These are phyloP conservation scores for Phanerodontia chrysosporium DNA, from an alignment of 768 basidiomycete species.

Conservation along the genomic window DNA sequence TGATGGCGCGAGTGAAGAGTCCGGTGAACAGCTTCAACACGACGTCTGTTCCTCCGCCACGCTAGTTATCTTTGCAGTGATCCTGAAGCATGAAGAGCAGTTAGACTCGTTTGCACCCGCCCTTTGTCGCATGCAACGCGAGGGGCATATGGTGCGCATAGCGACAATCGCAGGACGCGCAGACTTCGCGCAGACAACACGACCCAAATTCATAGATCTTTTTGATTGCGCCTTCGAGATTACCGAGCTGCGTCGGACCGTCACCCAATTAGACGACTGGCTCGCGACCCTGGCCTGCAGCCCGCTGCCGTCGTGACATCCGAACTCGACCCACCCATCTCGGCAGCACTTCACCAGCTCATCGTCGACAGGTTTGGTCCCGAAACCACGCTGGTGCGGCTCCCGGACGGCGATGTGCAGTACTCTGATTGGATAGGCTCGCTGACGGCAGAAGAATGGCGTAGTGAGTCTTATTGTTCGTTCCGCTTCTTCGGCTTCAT, in stretches of 20 bases:
- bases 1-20: not conserved
- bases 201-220: not conserved
- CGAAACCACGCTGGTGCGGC: slow-evolving; percentile 33
- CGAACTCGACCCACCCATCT: slow-evolving; percentile 2
- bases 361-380: not conserved
- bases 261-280: slow-evolving; percentile 12
- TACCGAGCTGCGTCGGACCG: slow-evolving; percentile 3
- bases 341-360: slow-evolving; percentile 1
- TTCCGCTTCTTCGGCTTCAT: not conserved
- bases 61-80: slow-evolving; percentile 27
- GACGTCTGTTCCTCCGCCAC: slow-evolving; percentile 2
- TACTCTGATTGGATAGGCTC: slow-evolving; percentile 61
- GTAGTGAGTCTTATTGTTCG: slow-evolving; percentile 36
- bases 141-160: slow-evolving; percentile 32
- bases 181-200: slow-evolving; percentile 4
- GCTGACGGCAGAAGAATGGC: slow-evolving; percentile 53
- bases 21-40: not conserved
- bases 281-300: slow-evolving; percentile 15
- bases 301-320: slow-evolving; percentile 15
- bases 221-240: not conserved
- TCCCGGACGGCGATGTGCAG: slow-evolving; percentile 46
- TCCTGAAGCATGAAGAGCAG: slow-evolving; percentile 33
- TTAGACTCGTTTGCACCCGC: slow-evolving; percentile 30
- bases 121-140: slow-evolving; percentile 31
- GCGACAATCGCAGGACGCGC: not conserved